Percentiles rank a stretch among this genome's conserved stretches.
Evolutionary conservation across 108 stramenopile genomes (phyloP).

Genomic region (Fragilariopsis cylindrus): DNA sequence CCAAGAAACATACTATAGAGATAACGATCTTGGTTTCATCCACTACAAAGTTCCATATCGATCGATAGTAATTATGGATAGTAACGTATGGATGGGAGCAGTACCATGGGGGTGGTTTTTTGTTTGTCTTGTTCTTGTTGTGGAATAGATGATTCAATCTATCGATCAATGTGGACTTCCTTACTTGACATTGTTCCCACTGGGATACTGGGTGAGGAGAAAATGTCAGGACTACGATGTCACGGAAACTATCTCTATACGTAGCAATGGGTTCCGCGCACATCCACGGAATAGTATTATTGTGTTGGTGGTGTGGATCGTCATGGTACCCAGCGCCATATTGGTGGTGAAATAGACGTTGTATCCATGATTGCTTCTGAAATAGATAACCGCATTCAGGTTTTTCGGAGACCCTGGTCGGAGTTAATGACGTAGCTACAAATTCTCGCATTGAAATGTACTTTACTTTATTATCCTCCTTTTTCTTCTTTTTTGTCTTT

Average conservation of each 20-base stretch:
- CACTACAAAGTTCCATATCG: slow-evolving; percentile 40
- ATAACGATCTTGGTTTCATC: slow-evolving; percentile 47
- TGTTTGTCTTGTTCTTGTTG: not conserved
- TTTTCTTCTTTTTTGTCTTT: slow-evolving; percentile 40
- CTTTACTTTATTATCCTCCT: slow-evolving; percentile 1
- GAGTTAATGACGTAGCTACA: slow-evolving; percentile 23
- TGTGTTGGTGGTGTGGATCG: slow-evolving; percentile 1
- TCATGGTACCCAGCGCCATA: not conserved
- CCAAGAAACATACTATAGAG: slow-evolving; percentile 60
- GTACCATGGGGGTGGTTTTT: slow-evolving; percentile 36
- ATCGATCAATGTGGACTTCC: not conserved
- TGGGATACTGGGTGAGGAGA: slow-evolving; percentile 26
- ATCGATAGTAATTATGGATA: slow-evolving; percentile 28
- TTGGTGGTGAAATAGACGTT: not conserved
- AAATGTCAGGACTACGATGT: slow-evolving; percentile 19
- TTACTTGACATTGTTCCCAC: slow-evolving; percentile 30
- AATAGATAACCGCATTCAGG: slow-evolving; percentile 12
- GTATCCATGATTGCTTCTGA: not conserved
- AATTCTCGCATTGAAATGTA: slow-evolving; percentile 9
- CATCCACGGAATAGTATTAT: slow-evolving; percentile 28
- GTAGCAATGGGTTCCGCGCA: slow-evolving; percentile 32
- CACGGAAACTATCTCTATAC: slow-evolving; percentile 25
- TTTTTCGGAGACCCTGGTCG: slow-evolving; percentile 15
- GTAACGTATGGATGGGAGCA: slow-evolving; percentile 29
- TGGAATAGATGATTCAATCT: slow-evolving; percentile 19